Evolutionary conservation across 768 basidiomycete species (phyloP).

Genomic region (Suillus fuscotomentosus): DNA sequence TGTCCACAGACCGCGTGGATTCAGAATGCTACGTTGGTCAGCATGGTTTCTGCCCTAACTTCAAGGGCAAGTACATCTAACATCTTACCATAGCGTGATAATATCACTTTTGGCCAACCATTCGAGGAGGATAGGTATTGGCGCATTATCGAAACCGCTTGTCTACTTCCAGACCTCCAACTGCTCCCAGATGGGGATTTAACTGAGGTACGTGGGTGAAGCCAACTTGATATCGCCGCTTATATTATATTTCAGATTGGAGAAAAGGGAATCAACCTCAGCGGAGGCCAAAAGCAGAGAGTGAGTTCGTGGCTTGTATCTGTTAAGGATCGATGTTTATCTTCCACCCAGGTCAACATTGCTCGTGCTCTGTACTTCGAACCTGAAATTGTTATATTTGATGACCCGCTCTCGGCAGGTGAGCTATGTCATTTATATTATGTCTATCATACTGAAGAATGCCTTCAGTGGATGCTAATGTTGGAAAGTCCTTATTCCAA

Average conservation of each 20-base stretch:
- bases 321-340: background rate
- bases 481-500: conserved; percentile 66
- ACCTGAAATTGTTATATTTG: conserved; percentile 59
- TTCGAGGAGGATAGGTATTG: conserved; percentile 68
- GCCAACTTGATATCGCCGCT: background rate
- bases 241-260: conserved; percentile 47
- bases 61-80: background rate
- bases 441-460: background rate
- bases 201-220: conserved; percentile 50
- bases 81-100: conserved; percentile 46
- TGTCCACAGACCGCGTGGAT: conserved; percentile 79
- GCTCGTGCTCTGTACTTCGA: conserved; percentile 67
- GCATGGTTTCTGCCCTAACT: background rate
- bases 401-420: conserved; percentile 68
- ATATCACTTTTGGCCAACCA: conserved; percentile 63
- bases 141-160: conserved; percentile 56
- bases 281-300: conserved; percentile 70
- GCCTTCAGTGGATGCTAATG: conserved; percentile 67
- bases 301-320: conserved; percentile 26
- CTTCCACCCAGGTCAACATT: conserved; percentile 52
- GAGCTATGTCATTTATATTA: conserved; percentile 7
- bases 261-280: conserved; percentile 67
- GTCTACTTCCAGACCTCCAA: conserved; percentile 61
- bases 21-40: conserved; percentile 61
- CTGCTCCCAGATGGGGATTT: conserved; percentile 68